Evolutionary conservation across 768 basidiomycete species (phyloP).

Genomic region (Naganishia onofrii): DNA sequence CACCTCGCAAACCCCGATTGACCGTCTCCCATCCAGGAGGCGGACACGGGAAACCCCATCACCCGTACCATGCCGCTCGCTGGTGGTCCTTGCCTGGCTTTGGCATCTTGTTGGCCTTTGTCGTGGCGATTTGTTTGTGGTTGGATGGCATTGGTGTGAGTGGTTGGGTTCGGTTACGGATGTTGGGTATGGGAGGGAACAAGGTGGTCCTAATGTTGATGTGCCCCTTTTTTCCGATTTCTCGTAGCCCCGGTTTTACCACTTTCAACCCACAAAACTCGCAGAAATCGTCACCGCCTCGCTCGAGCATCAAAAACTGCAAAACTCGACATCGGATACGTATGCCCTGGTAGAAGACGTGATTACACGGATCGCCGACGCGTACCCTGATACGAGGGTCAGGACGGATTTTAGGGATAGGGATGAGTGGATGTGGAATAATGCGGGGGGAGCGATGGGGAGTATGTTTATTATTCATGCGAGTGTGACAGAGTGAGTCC

Average conservation of each 20-base stretch:
- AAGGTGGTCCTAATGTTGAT: too few relatives aligned
- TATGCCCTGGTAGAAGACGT: slow-evolving; percentile 76
- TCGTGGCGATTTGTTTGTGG: slow-evolving; percentile 35
- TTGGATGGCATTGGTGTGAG: slow-evolving; percentile 48
- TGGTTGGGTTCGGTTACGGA: too few relatives aligned
- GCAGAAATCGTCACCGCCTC: slow-evolving; percentile 74
- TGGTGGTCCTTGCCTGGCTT: slow-evolving; percentile 27
- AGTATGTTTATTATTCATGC: slow-evolving; percentile 95
- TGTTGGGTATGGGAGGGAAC: too few relatives aligned
- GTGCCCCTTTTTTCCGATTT: too few relatives aligned
- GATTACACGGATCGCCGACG: slow-evolving; percentile 70
- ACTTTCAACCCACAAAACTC: slow-evolving; percentile 69
- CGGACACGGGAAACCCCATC: slow-evolving; percentile 1
- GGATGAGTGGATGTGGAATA: slow-evolving; percentile 91
- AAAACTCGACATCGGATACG: slow-evolving; percentile 58
- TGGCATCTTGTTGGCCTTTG: slow-evolving; percentile 34
- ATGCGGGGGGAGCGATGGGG: slow-evolving; percentile 97
- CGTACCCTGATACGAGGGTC: slow-evolving; percentile 61
- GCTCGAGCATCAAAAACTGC: slow-evolving; percentile 55
- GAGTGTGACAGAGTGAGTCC: slow-evolving; percentile 89
- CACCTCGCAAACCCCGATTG: neutral
- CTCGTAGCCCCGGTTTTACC: slow-evolving; percentile 77
- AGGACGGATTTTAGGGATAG: slow-evolving; percentile 50
- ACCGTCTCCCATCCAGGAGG: neutral
- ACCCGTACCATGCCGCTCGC: neutral